These are phyloP conservation scores for Saccharum spontaneum DNA, from an alignment of 176 grass and related monocot genomes.

Conservation along the genomic window DNA sequence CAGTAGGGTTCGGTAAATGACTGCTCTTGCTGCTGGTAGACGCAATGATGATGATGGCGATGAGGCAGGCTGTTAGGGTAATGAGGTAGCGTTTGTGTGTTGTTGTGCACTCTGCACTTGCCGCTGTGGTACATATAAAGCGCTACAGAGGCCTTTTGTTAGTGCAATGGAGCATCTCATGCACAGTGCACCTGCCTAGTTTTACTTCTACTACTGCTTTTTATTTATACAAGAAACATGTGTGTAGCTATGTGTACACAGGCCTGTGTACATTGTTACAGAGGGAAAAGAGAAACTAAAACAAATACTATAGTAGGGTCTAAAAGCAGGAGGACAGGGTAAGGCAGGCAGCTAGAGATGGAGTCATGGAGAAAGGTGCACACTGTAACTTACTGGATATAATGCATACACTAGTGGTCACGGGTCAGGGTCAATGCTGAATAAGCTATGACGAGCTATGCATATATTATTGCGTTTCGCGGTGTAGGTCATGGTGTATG, in stretches of 20 bases:
- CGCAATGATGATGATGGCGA: too few relatives aligned
- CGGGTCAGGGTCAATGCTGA: slow-evolving; percentile 1
- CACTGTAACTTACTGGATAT: not conserved
- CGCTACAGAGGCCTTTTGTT: not conserved
- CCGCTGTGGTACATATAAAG: slow-evolving; percentile 4
- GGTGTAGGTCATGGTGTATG: not conserved
- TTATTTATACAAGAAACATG: not conserved
- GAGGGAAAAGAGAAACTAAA: not conserved
- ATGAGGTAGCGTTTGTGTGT: slow-evolving; percentile 12
- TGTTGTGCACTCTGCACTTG: not conserved
- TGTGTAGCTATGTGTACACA: not conserved
- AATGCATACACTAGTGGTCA: not conserved
- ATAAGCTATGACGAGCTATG: not conserved
- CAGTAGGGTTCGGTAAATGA: slow-evolving; percentile 36
- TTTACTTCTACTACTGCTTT: not conserved
- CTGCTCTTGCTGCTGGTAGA: slow-evolving; percentile 26
- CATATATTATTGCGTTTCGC: not conserved
- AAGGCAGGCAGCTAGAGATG: not conserved
- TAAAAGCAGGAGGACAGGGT: slow-evolving; percentile 12
- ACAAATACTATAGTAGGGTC: not conserved
- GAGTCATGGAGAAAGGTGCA: slow-evolving; percentile 1
- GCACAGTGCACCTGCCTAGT: not conserved
- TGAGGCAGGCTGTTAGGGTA: slow-evolving; percentile 3
- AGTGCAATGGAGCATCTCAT: not conserved
- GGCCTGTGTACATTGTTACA: not conserved